Evolutionary conservation across 2,329 filamentous ascomycete genomes (phyloP).

Genomic region (Scedosporium aurantiacum): DNA sequence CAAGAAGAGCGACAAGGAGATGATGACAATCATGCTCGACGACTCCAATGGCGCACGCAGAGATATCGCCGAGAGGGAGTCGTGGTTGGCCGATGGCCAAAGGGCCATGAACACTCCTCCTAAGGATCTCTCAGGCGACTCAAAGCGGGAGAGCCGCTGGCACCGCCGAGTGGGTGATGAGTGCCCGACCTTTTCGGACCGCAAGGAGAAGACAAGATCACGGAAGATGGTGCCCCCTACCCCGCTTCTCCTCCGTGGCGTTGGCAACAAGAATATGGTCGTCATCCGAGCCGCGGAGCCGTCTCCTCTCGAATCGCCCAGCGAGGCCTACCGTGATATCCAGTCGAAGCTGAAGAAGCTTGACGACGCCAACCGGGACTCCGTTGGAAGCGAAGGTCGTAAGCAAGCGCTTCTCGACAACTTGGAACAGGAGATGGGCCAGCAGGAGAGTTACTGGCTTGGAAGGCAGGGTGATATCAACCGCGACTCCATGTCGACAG

Average conservation of each 20-base stretch:
- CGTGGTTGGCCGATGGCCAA: constrained; percentile 18
- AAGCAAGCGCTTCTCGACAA: constrained; percentile 42
- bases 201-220: constrained; percentile 30
- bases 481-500: constrained; percentile 38
- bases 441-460: constrained; percentile 50
- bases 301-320: constrained; percentile 42
- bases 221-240: constrained; percentile 46
- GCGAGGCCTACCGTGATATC: constrained; percentile 36
- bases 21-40: constrained; percentile 36
- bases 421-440: constrained; percentile 50
- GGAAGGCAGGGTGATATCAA: constrained; percentile 41
- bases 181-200: constrained; percentile 46
- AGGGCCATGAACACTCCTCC: background rate
- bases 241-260: constrained; percentile 37
- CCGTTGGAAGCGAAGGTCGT: constrained; percentile 23
- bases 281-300: constrained; percentile 36
- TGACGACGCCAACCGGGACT: constrained; percentile 27
- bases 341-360: constrained; percentile 40
- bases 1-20: constrained; percentile 22
- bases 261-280: constrained; percentile 27
- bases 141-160: constrained; percentile 25
- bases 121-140: constrained; percentile 10
- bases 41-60: background rate
- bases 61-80: constrained; percentile 12
- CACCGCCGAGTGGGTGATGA: constrained; percentile 48